These are phyloP conservation scores for Trifolium repens DNA, from an alignment of 306 rosid genomes.

Conservation along the genomic window DNA sequence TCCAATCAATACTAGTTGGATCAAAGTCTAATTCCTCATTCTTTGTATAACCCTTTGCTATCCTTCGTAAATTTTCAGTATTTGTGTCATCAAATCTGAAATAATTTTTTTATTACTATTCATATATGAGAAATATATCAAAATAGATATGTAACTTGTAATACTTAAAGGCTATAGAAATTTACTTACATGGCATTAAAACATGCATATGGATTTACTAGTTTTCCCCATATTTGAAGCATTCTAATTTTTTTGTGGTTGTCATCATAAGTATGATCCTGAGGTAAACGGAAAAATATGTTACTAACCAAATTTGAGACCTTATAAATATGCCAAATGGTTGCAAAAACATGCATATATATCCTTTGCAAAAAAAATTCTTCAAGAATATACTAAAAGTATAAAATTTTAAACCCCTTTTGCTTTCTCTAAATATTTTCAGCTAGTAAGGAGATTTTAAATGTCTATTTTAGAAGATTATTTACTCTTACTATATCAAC, in stretches of 20 bases:
- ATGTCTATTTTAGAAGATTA: no score
- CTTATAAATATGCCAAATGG: constrained; percentile 17
- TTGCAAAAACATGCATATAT: no score
- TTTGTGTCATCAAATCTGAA: constrained; percentile 55
- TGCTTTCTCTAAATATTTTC: no score
- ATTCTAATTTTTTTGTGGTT: background rate
- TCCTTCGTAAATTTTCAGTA: constrained; percentile 39
- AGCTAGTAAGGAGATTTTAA: no score
- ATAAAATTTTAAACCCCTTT: no score
- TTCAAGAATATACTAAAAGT: background rate
- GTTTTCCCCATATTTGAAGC: constrained; percentile 30
- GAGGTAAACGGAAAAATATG: background rate
- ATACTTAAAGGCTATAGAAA: background rate
- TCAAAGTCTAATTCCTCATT: constrained; percentile 42
- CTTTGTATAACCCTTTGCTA: background rate
- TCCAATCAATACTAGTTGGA: constrained; percentile 52
- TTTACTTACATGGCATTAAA: constrained; percentile 47
- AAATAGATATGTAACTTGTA: background rate
- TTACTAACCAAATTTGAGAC: constrained; percentile 35
- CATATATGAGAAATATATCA: background rate
- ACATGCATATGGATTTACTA: constrained; percentile 40
- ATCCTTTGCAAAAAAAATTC: background rate
- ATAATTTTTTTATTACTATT: background rate
- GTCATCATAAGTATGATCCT: background rate
- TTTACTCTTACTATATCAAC: no score